These are phyloP conservation scores for Lippia alba DNA, from an alignment of 305 asterid species.

Conservation along the genomic window DNA sequence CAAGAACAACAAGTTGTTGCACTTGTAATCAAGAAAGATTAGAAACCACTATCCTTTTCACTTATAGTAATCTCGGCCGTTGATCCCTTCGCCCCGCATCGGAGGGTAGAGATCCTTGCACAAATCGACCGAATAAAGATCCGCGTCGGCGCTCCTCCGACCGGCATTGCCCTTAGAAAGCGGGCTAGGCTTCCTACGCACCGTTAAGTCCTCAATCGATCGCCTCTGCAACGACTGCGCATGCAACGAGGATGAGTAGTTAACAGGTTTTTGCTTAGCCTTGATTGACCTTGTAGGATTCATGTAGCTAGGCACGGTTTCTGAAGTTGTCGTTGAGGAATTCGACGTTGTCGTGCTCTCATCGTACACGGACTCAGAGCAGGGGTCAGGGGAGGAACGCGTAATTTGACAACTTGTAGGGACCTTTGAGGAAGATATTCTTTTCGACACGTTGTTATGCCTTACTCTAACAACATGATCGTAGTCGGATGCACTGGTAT, in stretches of 20 bases:
- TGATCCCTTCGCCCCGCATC: slow-evolving; percentile 22
- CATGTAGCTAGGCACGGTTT: slow-evolving; percentile 73
- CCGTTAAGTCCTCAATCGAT: slow-evolving; percentile 54
- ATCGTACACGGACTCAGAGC: slow-evolving; percentile 55
- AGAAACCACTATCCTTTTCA: background rate
- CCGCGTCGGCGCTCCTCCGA: slow-evolving; percentile 71
- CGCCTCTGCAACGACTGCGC: slow-evolving; percentile 49
- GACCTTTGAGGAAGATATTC: slow-evolving; percentile 52
- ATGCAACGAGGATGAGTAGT: slow-evolving; percentile 25
- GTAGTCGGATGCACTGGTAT: slow-evolving; percentile 50
- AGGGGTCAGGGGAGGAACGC: slow-evolving; percentile 62
- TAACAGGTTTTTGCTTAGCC: slow-evolving; percentile 65
- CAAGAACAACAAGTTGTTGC: slow-evolving; percentile 79
- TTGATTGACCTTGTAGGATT: slow-evolving; percentile 64
- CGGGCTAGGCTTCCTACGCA: slow-evolving; percentile 61
- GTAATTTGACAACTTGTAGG: slow-evolving; percentile 50
- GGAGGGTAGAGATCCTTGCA: slow-evolving; percentile 84
- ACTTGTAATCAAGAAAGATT: slow-evolving; percentile 36
- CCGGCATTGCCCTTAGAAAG: slow-evolving; percentile 59
- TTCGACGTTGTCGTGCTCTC: slow-evolving; percentile 72
- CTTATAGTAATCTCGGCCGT: slow-evolving; percentile 32
- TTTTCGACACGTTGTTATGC: slow-evolving; percentile 49
- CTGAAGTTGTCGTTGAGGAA: slow-evolving; percentile 72
- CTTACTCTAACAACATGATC: slow-evolving; percentile 45
- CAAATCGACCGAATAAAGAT: slow-evolving; percentile 65